These are phyloP conservation scores for Globisporangium parvum DNA, from an alignment of 352 stramenopile genomes.

Conservation along the genomic window DNA sequence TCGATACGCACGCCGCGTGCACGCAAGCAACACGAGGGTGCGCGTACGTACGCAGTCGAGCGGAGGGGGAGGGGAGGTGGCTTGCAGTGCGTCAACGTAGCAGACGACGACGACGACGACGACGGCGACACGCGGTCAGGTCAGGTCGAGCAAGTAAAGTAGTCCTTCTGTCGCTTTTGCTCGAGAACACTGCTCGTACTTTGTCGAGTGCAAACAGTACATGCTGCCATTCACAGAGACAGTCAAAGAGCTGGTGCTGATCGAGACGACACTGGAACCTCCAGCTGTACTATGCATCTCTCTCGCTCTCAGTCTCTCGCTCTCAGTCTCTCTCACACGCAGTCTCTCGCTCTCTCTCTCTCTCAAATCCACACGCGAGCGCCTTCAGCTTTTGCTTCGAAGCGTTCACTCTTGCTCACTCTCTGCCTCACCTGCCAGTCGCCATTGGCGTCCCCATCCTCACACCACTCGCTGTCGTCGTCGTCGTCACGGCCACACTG, in stretches of 20 bases:
- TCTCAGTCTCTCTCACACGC: no score
- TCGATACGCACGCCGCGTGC: no score
- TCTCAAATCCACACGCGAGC: background rate
- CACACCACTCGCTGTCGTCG: no score
- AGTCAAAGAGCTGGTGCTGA: background rate
- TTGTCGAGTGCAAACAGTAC: background rate
- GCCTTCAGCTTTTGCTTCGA: no score
- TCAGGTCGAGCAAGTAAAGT: no score
- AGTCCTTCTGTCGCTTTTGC: background rate
- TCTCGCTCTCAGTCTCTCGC: background rate
- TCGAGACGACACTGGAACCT: background rate
- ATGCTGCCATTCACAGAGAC: background rate
- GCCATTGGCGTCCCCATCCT: no score
- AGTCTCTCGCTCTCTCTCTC: constrained; percentile 1
- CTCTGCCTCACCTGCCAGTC: background rate
- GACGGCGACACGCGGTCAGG: background rate
- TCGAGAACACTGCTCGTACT: background rate
- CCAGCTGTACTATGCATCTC: background rate
- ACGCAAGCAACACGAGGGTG: no score
- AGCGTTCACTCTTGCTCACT: background rate
- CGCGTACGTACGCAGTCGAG: no score
- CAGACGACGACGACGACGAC: no score
- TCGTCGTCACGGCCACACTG: no score
- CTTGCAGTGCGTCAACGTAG: no score
- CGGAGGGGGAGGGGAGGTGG: no score